These are phyloP conservation scores for Solanum chacoense DNA, from an alignment of 305 asterid species.

Conservation along the genomic window DNA sequence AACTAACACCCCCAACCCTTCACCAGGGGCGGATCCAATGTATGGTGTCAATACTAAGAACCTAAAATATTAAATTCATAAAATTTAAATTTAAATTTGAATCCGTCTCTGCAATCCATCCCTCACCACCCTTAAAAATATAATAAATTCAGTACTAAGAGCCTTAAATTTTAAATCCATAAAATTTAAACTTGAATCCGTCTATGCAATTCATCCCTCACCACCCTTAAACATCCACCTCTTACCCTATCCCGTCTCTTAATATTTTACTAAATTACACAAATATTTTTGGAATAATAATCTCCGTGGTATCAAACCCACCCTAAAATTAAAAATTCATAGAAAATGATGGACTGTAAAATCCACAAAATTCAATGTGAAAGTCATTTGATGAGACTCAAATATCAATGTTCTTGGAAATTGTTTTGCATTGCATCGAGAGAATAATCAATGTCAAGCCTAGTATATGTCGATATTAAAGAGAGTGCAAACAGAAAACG, in stretches of 20 bases:
- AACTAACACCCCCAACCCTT: neutral
- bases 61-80: too few relatives aligned
- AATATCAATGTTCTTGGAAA: neutral
- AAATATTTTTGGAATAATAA: rapidly evolving
- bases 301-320: rapidly evolving
- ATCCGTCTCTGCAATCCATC: too few relatives aligned
- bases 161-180: rapidly evolving
- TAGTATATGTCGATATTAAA: neutral
- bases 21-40: neutral
- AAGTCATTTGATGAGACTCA: neutral
- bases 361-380: neutral
- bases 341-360: neutral
- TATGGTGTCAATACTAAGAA: too few relatives aligned
- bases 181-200: neutral
- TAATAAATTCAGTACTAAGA: neutral
- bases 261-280: too few relatives aligned
- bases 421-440: neutral
- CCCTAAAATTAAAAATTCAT: neutral
- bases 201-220: too few relatives aligned
- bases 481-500: neutral
- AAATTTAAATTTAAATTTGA: too few relatives aligned
- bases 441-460: neutral
- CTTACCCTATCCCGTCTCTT: neutral
- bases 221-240: neutral
- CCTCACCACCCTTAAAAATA: too few relatives aligned